Conservation (phyloP, 805 yeast species). For the Wickerhamomyces hampshirensis region DNA sequence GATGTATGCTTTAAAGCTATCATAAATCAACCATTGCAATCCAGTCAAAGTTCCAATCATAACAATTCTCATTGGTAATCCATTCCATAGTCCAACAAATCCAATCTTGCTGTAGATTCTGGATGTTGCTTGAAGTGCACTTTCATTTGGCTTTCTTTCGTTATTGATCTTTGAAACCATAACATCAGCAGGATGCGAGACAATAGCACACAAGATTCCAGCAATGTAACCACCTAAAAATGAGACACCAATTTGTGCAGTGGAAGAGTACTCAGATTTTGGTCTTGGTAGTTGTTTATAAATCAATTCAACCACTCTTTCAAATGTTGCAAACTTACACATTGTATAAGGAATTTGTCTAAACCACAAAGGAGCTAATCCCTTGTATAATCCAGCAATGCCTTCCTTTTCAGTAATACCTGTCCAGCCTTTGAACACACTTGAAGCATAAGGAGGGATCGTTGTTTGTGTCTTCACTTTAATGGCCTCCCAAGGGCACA, state of each 20-base stretch:
- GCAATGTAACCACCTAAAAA: constrained; percentile 96
- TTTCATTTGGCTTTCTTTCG: constrained; percentile 60
- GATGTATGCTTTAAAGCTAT: constrained; percentile 88
- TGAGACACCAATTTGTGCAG: constrained; percentile 90
- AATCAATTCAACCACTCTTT: constrained; percentile 79
- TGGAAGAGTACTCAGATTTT: constrained; percentile 61
- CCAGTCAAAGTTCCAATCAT: constrained; percentile 98
- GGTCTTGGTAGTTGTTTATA: constrained; percentile 70
- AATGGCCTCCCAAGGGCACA: constrained; percentile 94
- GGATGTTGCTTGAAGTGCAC: constrained; percentile 57
- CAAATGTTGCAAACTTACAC: constrained; percentile 95
- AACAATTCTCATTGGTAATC: constrained; percentile 86
- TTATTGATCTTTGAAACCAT: constrained; percentile 92
- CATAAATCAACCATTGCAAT: constrained; percentile 95
- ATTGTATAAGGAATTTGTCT: constrained; percentile 98
- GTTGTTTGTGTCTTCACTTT: constrained; percentile 94
- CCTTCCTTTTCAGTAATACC: constrained; percentile 69
- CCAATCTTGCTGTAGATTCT: constrained; percentile 84
- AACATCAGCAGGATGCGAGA: constrained; percentile 98
- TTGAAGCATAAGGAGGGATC: constrained; percentile 73
- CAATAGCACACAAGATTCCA: constrained; percentile 93
- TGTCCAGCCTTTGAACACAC: constrained; percentile 60
- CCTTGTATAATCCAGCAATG: constrained; percentile 73
- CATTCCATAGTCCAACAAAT: constrained; percentile 90
- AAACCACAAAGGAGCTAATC: constrained; percentile 88